Conservation (phyloP, 805 yeast genomes). For the Blastobotrys parvus region DNA sequence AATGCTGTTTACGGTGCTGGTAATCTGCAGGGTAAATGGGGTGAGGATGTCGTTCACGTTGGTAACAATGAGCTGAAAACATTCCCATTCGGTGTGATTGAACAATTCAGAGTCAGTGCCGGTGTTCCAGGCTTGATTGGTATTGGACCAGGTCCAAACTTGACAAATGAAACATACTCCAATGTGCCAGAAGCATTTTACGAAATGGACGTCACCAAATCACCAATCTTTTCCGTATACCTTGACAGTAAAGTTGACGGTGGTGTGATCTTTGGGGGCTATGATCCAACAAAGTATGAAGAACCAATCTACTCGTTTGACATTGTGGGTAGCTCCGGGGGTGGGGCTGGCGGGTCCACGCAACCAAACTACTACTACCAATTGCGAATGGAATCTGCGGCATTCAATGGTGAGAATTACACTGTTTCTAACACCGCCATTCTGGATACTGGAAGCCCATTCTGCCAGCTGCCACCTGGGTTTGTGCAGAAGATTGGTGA, state of each 20-base stretch:
- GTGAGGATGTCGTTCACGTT: constrained; percentile 21
- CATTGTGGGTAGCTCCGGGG: constrained; percentile 7
- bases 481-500: constrained; percentile 24
- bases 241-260: constrained; percentile 36
- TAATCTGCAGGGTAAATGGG: constrained; percentile 27
- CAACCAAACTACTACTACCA: constrained; percentile 15
- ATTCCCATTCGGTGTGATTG: constrained; percentile 26
- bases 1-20: constrained; percentile 33
- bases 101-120: constrained; percentile 33
- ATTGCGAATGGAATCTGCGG: constrained; percentile 16
- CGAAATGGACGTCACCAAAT: constrained; percentile 46
- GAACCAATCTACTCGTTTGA: constrained; percentile 24
- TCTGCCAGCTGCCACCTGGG: constrained; percentile 23
- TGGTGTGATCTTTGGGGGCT: constrained; percentile 26
- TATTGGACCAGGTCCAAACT: constrained; percentile 43
- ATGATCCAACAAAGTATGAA: constrained; percentile 18
- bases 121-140: constrained; percentile 51
- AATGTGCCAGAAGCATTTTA: constrained; percentile 60
- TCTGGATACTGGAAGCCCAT: constrained; percentile 29
- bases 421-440: constrained; percentile 17
- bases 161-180: constrained; percentile 35
- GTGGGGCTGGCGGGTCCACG: not conserved
- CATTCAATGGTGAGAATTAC: constrained; percentile 14
- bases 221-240: constrained; percentile 55
- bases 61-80: constrained; percentile 11